These are phyloP conservation scores for Metrosideros polymorpha DNA, from an alignment of 441 rosid genomes.

Conservation along the genomic window DNA sequence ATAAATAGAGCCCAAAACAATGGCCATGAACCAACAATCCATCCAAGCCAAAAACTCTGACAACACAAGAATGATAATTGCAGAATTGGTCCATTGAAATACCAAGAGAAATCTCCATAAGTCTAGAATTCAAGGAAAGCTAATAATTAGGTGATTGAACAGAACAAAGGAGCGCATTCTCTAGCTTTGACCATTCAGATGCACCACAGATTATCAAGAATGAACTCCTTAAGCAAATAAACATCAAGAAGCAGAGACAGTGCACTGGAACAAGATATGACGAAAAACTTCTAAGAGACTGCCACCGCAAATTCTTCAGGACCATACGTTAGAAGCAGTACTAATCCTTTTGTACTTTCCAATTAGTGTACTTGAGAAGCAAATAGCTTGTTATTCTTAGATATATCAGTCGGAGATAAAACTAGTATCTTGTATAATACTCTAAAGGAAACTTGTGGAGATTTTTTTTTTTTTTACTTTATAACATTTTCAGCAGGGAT, in stretches of 20 bases:
- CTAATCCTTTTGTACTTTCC: background rate
- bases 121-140: background rate
- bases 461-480: background rate
- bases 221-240: background rate
- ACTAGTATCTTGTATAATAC: background rate
- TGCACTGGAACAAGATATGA: background rate
- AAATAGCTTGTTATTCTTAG: background rate
- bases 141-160: background rate
- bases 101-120: background rate
- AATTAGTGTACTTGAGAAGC: background rate
- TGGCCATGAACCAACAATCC: slow-evolving; percentile 91
- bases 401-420: background rate
- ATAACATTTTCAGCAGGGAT: background rate
- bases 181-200: background rate
- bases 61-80: background rate
- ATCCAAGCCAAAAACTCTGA: slow-evolving; percentile 93
- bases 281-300: background rate
- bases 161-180: background rate
- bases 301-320: background rate
- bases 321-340: background rate
- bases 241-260: background rate
- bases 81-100: background rate
- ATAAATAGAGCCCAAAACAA: slow-evolving; percentile 87
- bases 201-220: background rate
- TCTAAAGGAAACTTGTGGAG: background rate